Evolutionary conservation across 306 rosid species (phyloP), one percentile per base, ranked within the genome.

Genomic region (Vicia villosa): DNA sequence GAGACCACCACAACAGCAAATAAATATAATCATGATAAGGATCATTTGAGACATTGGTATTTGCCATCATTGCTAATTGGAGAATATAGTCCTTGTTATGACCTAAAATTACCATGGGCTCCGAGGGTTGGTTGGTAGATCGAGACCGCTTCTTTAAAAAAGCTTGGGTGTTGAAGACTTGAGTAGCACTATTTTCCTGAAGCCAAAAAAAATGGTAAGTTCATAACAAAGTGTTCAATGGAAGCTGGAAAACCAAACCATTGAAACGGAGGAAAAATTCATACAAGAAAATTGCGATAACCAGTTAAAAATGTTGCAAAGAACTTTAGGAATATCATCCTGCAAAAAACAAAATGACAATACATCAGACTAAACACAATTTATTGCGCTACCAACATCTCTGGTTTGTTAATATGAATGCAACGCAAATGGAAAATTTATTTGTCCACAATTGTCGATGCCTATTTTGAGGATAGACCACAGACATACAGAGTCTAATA

Each of bases 221-320:
- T 51, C 49, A 13, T 43, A 67, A 65, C 32, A 24, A 58, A 13
- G 45, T 65, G 42, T 30, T 3, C 21, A 20, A 66, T 28, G 24
- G 41, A 80, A 42, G 30, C 76, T 73, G 40, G 60, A 51, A 77
- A 69, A 59, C 64, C 54, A 75, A 70, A 66, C 66, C 66, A 41
- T 63, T 7, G 28, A 3, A 52, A 66, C 14, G 63, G 68, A 72
- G 28, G 28, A 68, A 83, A 70, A 61, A 43, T 65, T 45, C 96
- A 73, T 94, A 94, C 99, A 37, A 91, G 79, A 84, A 91, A 94
- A 82, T 94, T 94, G 82, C 92, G 99, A 68, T 94, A 94, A 68
- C 99, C 99, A 72, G 97, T 94, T 83, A 94, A 68, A 81, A 94
- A 83, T 40, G 90, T 87, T 70, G 97, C 99, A 78, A 94, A 91